Percentiles rank a stretch among this genome's conserved stretches.
Evolutionary conservation across 306 rosid genomes (phyloP).

Genomic region (Cicer yamashitae): DNA sequence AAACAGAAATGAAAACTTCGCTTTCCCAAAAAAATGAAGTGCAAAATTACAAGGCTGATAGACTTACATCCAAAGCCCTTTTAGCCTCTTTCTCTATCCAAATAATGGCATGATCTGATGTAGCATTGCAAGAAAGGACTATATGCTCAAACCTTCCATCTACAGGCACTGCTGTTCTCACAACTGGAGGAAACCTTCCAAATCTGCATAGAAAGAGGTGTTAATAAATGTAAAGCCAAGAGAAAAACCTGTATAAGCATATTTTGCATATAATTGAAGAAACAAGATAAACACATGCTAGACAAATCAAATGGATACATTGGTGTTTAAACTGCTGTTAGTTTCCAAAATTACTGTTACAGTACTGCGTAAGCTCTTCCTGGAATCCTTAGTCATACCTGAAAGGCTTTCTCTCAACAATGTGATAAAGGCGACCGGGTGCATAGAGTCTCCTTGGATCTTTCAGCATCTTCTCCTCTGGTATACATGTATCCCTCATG

Average conservation of each 20-base stretch:
- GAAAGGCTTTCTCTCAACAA: constrained; percentile 90
- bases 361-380: constrained; percentile 17
- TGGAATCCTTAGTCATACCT: constrained; percentile 56
- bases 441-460: constrained; percentile 99
- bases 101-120: constrained; percentile 91
- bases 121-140: constrained; percentile 94
- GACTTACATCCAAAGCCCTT: constrained; percentile 77
- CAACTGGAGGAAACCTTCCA: constrained; percentile 92
- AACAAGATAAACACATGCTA: constrained; percentile 16
- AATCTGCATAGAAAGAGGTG: constrained; percentile 52
- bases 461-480: constrained; percentile 84
- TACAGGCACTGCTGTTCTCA: constrained; percentile 93
- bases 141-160: constrained; percentile 97
- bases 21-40: constrained; percentile 14
- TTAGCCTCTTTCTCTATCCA: constrained; percentile 95
- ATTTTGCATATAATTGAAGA: background rate
- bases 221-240: constrained; percentile 23
- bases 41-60: constrained; percentile 27
- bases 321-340: background rate
- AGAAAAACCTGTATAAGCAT: background rate
- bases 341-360: background rate
- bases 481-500: constrained; percentile 84
- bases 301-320: background rate
- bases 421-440: constrained; percentile 95
- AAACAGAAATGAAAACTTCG: background rate